Conservation (phyloP, 441 rosid genomes). For the Erodium texanum region DNA sequence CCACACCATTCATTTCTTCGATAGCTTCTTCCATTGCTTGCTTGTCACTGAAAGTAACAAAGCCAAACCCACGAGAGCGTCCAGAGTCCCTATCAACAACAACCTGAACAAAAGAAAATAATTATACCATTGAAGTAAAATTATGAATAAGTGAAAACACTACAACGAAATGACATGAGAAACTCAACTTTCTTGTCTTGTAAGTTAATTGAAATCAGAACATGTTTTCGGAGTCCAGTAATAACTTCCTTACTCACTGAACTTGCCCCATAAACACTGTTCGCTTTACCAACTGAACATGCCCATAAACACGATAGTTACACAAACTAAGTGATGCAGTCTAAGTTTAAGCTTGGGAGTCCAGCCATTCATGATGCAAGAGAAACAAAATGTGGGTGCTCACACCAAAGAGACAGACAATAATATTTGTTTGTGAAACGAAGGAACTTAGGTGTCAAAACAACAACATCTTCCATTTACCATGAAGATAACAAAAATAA, state of each 20-base stretch:
- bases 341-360: neutral
- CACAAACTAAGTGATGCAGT: neutral
- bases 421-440: neutral
- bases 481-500: neutral
- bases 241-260: slow-evolving; percentile 1
- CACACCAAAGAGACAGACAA: neutral
- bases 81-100: slow-evolving; percentile 83
- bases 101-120: slow-evolving; percentile 36
- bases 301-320: neutral
- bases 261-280: neutral
- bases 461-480: slow-evolving; percentile 1
- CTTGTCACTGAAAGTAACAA: slow-evolving; percentile 81
- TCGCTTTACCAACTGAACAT: too few relatives aligned
- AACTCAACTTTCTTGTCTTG: slow-evolving; percentile 1
- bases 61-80: slow-evolving; percentile 95
- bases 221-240: neutral
- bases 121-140: neutral
- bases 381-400: slow-evolving; percentile 1
- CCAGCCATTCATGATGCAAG: neutral
- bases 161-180: neutral
- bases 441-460: slow-evolving; percentile 1
- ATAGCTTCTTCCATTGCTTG: slow-evolving; percentile 89
- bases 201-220: slow-evolving; percentile 1
- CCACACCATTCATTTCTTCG: slow-evolving; percentile 82
- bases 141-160: slow-evolving; percentile 1